Percentiles rank a stretch among this genome's conserved stretches.
Conservation (phyloP, 768 basidiomycete species). For the Lentinula sp. region DNA sequence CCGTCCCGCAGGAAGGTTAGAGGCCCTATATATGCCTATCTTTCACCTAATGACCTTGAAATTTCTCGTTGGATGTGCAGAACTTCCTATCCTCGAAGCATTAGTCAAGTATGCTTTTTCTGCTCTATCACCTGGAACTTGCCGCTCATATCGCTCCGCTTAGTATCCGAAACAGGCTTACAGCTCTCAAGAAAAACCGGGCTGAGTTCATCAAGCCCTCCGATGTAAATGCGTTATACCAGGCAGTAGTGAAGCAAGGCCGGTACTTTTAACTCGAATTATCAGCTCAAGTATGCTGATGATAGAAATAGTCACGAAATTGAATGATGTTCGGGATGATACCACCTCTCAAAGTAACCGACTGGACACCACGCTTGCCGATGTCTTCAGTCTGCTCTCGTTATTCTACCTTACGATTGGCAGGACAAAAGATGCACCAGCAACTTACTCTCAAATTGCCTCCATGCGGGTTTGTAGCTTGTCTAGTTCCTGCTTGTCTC, state of each 20-base stretch:
- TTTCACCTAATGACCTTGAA: conserved; percentile 10
- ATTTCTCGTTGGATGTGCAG: conserved; percentile 33
- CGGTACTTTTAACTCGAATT: conserved; percentile 11
- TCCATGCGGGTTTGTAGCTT: conserved; percentile 81
- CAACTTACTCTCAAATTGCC: conserved; percentile 93
- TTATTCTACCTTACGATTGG: conserved; percentile 98
- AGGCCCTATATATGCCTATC: conserved; percentile 6
- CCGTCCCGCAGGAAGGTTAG: conserved; percentile 78
- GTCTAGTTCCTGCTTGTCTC: neutral
- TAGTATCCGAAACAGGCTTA: conserved; percentile 93
- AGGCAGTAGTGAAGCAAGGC: conserved; percentile 93
- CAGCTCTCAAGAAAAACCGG: conserved; percentile 89
- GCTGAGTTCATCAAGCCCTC: conserved; percentile 89
- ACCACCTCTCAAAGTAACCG: conserved; percentile 75
- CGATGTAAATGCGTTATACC: conserved; percentile 91
- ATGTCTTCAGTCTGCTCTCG: conserved; percentile 92
- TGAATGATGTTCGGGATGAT: conserved; percentile 88
- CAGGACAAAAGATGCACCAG: conserved; percentile 90
- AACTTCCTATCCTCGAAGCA: conserved; percentile 90
- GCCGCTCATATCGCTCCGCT: neutral
- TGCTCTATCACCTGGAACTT: neutral
- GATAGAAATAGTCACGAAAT: conserved; percentile 60
- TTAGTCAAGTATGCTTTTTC: conserved; percentile 69
- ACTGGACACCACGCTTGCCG: conserved; percentile 90
- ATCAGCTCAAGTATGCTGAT: neutral